phyloP scores from a whole-genome alignment of 306 rosid species.

The Rosa persica region DNA sequence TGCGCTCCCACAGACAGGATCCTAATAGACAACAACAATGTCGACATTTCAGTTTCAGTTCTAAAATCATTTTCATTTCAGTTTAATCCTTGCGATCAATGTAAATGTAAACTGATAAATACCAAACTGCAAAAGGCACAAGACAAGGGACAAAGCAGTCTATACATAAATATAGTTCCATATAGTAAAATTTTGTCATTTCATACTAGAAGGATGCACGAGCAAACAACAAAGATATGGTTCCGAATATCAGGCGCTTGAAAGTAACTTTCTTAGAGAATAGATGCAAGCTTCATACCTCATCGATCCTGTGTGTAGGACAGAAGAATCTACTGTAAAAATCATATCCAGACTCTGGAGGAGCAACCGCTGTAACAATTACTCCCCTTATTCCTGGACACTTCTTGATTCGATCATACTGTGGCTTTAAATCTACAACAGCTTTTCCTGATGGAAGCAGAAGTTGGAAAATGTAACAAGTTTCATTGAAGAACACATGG shows the following conservation, averaged over 20 bases:
- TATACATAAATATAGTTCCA: not conserved
- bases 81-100: not conserved
- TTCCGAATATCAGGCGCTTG: not conserved
- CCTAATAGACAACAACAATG: slow-evolving; percentile 35
- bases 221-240: not conserved
- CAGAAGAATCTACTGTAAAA: slow-evolving; percentile 57
- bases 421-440: slow-evolving; percentile 57
- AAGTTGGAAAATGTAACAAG: slow-evolving; percentile 44
- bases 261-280: not conserved
- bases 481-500: not conserved
- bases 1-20: slow-evolving; percentile 61
- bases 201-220: not conserved
- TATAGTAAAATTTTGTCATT: not conserved
- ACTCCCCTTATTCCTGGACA: slow-evolving; percentile 52
- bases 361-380: slow-evolving; percentile 50
- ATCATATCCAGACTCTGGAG: slow-evolving; percentile 58
- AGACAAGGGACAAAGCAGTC: not conserved
- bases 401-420: slow-evolving; percentile 46
- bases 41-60: not conserved
- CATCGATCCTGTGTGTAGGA: slow-evolving; percentile 54
- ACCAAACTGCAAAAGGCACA: not conserved
- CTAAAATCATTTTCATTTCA: not conserved
- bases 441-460: slow-evolving; percentile 46
- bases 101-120: not conserved
- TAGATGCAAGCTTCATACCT: slow-evolving; percentile 37